Evolutionary conservation across 2,329 filamentous ascomycete species (phyloP).

Genomic region (Trichophyton equinum): DNA sequence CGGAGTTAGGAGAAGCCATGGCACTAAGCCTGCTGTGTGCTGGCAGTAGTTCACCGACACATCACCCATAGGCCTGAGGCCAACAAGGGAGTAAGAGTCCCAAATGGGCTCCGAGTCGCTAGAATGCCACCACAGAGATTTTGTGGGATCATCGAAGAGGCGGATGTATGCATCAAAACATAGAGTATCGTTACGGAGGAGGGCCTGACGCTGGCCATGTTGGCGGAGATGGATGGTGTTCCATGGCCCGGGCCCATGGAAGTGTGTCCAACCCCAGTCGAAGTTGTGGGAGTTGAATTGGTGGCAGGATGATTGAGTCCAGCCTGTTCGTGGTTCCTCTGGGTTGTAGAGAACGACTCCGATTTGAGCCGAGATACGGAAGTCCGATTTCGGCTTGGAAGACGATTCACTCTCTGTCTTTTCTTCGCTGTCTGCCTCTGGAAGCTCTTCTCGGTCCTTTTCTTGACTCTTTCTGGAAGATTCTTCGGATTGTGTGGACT

Average conservation of each 20-base stretch:
- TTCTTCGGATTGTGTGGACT: constrained; percentile 8
- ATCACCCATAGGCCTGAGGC: constrained; percentile 41
- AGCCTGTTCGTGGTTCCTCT: constrained; percentile 46
- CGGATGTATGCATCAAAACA: constrained; percentile 51
- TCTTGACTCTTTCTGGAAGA: constrained; percentile 8
- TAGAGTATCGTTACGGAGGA: constrained; percentile 49
- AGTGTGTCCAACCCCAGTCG: constrained; percentile 54
- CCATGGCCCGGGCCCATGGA: constrained; percentile 46
- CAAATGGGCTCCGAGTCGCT: constrained; percentile 41
- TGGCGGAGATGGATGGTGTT: constrained; percentile 47
- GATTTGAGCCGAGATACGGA: constrained; percentile 46
- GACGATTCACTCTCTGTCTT: constrained; percentile 11
- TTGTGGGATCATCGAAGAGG: constrained; percentile 47
- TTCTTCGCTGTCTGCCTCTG: background rate
- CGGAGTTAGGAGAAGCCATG: constrained; percentile 48
- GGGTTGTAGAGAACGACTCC: constrained; percentile 53
- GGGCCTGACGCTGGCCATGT: constrained; percentile 44
- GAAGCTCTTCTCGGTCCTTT: constrained; percentile 7
- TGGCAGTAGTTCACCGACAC: constrained; percentile 35
- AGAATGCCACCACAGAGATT: constrained; percentile 48
- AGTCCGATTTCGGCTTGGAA: constrained; percentile 18
- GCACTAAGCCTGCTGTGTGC: constrained; percentile 43
- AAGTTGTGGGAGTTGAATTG: constrained; percentile 46
- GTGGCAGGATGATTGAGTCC: constrained; percentile 44
- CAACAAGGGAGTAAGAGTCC: constrained; percentile 46